Conservation (phyloP, 495 filamentous ascomycete genomes). For the Aspergillus baeticus region DNA sequence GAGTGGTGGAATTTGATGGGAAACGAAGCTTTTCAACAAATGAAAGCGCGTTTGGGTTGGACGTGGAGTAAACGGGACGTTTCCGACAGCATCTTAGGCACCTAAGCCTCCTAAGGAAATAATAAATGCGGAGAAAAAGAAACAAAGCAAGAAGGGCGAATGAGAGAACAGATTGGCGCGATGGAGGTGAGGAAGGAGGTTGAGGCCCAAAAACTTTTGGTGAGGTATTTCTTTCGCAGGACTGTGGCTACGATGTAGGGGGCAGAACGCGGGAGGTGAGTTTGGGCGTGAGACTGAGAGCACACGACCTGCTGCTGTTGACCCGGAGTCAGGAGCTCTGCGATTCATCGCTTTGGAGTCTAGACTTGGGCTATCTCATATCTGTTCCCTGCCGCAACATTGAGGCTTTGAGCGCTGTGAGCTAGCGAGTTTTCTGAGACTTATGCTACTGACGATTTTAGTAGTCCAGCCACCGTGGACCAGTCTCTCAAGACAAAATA, state of each 20-base stretch:
- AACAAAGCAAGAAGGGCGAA: conserved; percentile 9
- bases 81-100: conserved; percentile 11
- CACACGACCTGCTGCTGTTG: conserved; percentile 1
- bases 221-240: conserved; percentile 26
- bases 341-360: too few relatives aligned
- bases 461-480: not conserved
- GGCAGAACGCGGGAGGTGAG: not conserved
- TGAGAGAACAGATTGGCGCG: not conserved
- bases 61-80: conserved; percentile 24
- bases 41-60: conserved; percentile 8
- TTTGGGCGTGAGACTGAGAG: not conserved
- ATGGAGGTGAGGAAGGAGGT: not conserved
- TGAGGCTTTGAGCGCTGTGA: not conserved
- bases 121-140: conserved; percentile 23
- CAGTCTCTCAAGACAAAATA: not conserved
- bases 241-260: conserved; percentile 24
- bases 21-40: conserved; percentile 35
- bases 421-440: too few relatives aligned
- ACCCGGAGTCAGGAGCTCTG: not conserved
- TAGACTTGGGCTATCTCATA: too few relatives aligned
- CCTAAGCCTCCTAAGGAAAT: not conserved
- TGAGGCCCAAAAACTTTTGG: conserved; percentile 6
- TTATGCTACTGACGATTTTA: too few relatives aligned
- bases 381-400: not conserved
- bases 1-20: conserved; percentile 21